Base-by-base conservation (phyloP, 805 yeast species). In the Kazachstania psychrophila region DNA sequence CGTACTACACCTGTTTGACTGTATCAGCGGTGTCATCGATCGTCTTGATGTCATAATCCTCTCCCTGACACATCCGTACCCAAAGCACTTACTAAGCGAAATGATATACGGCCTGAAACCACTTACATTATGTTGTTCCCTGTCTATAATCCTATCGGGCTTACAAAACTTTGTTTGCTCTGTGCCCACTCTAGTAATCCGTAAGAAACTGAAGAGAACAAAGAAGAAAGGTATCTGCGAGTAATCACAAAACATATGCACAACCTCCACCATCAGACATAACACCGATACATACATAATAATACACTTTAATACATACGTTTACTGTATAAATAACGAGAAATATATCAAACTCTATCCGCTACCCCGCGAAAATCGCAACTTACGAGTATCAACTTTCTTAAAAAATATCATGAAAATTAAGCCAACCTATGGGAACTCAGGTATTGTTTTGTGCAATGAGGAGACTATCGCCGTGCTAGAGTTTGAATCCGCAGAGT, bases 41-140 rank as follows among this genome's bases (percentile, higher is more conserved):
- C 41, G 43, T 25, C 31, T 55, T 31, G 54, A 50, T 33, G 58
- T 63, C 16, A 50, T 62, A 4, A 29, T 61, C 6, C 49, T 61
- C 22, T 56, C 66, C 7, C 41, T 61, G n/a, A 52, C 60, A 16
- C 64, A 64, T 28, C 58, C 61, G 19, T 65, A 55, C 44, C 65
- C 67, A 2, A 64, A 60, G 37, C 68, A 61, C 36, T 47, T 61
- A 18, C 42, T 65, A 13, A 58, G 54, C 33, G 66, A 65, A 37
- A 40, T 63, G 49, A 52, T 64, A 24, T 50, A 55, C 38, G 59
- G 58, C 12, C 37, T 65, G 33, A 51, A 59, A 32, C 68, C 68
- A 1, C 41, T 43, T 12, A 46, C 56, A 2, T 40, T 58, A 26
- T 45, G 54, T 33, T 51, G 56, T 16, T 52, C 61, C 22, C 42